Evolutionary conservation across 805 yeast genomes (phyloP).

Genomic region (Candida ponderosae): DNA sequence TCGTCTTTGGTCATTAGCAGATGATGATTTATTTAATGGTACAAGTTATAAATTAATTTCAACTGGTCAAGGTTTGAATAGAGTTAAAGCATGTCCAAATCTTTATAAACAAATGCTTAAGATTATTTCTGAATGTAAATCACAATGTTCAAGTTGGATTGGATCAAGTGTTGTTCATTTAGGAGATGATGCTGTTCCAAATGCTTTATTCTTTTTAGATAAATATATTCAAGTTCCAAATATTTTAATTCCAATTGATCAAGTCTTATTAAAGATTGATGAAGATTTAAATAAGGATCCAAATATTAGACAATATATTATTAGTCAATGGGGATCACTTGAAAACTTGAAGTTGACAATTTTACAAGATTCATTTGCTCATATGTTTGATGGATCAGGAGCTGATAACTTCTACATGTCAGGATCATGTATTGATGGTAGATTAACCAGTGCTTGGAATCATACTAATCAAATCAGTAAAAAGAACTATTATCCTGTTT

Average conservation of each 20-base stretch:
- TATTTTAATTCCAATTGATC: constrained; percentile 66
- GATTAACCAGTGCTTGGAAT: constrained; percentile 77
- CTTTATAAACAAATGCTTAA: constrained; percentile 64
- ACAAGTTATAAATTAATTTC: constrained; percentile 49
- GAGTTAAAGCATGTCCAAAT: constrained; percentile 68
- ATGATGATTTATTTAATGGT: constrained; percentile 56
- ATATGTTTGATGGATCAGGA: constrained; percentile 68
- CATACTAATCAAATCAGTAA: constrained; percentile 67
- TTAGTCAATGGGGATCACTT: constrained; percentile 48
- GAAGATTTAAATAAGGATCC: constrained; percentile 40
- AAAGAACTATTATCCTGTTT: constrained; percentile 54
- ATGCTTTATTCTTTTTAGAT: constrained; percentile 71
- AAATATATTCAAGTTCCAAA: constrained; percentile 77
- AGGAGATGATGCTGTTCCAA: constrained; percentile 82
- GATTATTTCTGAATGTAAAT: constrained; percentile 58
- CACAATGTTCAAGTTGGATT: constrained; percentile 59
- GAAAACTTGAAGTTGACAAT: constrained; percentile 43
- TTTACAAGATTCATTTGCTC: constrained; percentile 33
- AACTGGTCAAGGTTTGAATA: constrained; percentile 77
- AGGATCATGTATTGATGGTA: constrained; percentile 80
- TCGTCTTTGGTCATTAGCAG: constrained; percentile 70
- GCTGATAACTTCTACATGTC: constrained; percentile 80
- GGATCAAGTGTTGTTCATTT: constrained; percentile 76
- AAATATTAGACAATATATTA: constrained; percentile 40
- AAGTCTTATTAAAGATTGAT: constrained; percentile 47